Evolutionary conservation across 2,329 filamentous ascomycete species (phyloP).

Genomic region (Lasiodiplodia citricola): DNA sequence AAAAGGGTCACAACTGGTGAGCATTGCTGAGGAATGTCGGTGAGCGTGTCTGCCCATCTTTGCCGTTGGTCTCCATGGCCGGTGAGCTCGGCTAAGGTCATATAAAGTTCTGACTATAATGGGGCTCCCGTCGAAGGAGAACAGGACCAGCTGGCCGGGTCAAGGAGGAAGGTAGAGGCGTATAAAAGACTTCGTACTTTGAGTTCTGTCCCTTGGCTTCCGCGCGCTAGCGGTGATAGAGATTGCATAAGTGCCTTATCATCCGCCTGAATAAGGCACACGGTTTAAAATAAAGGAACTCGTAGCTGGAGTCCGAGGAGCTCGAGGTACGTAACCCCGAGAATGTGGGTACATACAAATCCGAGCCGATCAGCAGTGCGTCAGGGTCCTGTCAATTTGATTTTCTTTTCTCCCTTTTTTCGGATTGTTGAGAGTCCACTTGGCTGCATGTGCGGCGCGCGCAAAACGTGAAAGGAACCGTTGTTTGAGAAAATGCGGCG

Average conservation of each 20-base stretch:
- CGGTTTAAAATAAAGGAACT: not conserved
- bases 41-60: not conserved
- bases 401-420: not conserved
- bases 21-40: not conserved
- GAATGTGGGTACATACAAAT: not conserved
- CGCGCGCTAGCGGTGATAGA: not conserved
- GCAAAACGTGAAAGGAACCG: not conserved
- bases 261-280: not conserved
- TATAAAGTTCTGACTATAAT: not conserved
- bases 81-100: not conserved
- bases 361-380: not conserved
- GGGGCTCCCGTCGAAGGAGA: not conserved
- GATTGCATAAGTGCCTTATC: not conserved
- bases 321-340: not conserved
- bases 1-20: not conserved
- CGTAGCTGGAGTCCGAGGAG: not conserved
- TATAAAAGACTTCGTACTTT: not conserved
- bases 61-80: not conserved
- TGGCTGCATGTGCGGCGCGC: not conserved
- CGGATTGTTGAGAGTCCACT: not conserved
- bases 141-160: not conserved
- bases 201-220: not conserved
- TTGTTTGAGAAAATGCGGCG: conserved; percentile 8
- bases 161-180: not conserved
- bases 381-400: not conserved